A percentile compares a stretch with the other conserved stretches of the same genome.
Conservation (phyloP, 352 stramenopile species). For the Plasmopara halstedii region DNA sequence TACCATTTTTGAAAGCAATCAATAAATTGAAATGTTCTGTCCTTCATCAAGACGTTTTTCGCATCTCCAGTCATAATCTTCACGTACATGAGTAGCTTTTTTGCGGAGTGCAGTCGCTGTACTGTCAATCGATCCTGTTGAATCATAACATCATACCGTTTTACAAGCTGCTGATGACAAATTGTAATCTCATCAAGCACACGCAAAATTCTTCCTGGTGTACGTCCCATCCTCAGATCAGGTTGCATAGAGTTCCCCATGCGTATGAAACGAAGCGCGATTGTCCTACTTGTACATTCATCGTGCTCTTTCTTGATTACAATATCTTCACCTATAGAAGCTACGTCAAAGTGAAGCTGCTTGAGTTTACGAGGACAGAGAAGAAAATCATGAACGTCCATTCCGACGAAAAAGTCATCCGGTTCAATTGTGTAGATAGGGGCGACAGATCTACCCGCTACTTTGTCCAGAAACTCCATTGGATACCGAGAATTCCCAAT, state of each 20-base stretch:
- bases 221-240: conserved; percentile 25
- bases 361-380: conserved; percentile 31
- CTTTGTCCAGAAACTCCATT: conserved; percentile 30
- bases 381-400: conserved; percentile 50
- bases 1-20: conserved; percentile 51
- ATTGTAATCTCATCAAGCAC: conserved; percentile 35
- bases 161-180: conserved; percentile 21
- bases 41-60: conserved; percentile 25
- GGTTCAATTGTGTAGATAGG: conserved; percentile 86
- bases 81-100: conserved; percentile 58
- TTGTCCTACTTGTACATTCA: conserved; percentile 7
- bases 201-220: conserved; percentile 42
- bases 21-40: conserved; percentile 45
- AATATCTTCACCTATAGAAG: conserved; percentile 6
- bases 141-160: conserved; percentile 36
- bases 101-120: conserved; percentile 42
- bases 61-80: conserved; percentile 34
- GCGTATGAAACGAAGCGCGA: conserved; percentile 58
- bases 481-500: conserved; percentile 8
- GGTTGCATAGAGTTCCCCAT: conserved; percentile 31
- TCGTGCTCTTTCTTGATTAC: conserved; percentile 19
- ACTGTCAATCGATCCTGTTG: conserved; percentile 27
- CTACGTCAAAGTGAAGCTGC: conserved; percentile 37
- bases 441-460: conserved; percentile 17
- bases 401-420: conserved; percentile 88